Evolutionary conservation across 2,329 filamentous ascomycete genomes (phyloP), one percentile per base, ranked within the genome.

Genomic region (Exophiala aquamarina): DNA sequence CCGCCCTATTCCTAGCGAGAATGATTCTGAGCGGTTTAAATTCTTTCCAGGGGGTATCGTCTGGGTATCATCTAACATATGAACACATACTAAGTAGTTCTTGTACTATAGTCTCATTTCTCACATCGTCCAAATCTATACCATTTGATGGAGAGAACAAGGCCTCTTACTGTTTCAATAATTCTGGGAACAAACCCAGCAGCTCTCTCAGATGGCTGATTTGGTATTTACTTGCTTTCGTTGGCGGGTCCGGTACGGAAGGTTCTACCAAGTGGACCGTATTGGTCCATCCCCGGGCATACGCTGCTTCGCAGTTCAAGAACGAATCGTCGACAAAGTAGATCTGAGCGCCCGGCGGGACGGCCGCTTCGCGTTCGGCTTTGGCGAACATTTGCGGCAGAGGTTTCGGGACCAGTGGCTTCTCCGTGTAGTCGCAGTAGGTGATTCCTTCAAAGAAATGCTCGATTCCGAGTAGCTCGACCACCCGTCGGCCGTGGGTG

Each of bases 311-410:
- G 65, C 88, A 94, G 64, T 98, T 98, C 54, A 84, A 68, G 48
- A 81, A 82, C 0, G 90, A 95, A 65, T 98, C 93, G 64, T 98
- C 93, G 58, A 98, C 89, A 66, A 96, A 98, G 64, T 86, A 98
- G 68, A 92, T 97, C 50, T 89, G 79, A 34, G 85, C 77, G 9
- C 74, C 72, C 28, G 79, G 76, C 11, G 79, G 76, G 1, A 87
- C 81, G 0, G 84, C 86, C 0, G 92, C 90, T 59, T 97, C 87
- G 37, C 68, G 74, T 87, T 97, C 95, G 4, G 88, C 93, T 70
- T 93, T 95, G 29, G 79, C 79, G 64, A 83, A 98, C 86, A 95
- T 93, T 41, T 83, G 82, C 42, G 76, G 75, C 47, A 87, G 79
- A 3, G 93, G 93, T 67, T 98, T 98, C 73, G 93, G 96, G 37